Evolutionary conservation across 1,284 basidiomycete species (phyloP), one percentile per base, ranked within the genome.

Genomic region (Ceratobasidium papillatum): DNA sequence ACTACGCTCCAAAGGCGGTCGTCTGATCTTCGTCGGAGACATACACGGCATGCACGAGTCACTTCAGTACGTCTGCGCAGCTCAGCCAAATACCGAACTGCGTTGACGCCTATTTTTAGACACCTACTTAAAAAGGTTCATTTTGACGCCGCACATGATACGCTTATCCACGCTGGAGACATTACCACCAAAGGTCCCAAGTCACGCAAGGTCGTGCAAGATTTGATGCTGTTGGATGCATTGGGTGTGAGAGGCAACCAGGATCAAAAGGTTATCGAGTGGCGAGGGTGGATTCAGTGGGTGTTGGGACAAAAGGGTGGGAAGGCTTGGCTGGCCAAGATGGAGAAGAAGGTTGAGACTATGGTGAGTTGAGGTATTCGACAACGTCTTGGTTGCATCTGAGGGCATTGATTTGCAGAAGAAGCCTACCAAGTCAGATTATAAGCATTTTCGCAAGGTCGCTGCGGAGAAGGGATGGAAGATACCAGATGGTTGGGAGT

Each of bases 191-290:
- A 93, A 81, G 90, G 90, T 11, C 81, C 86, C 0, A 87, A 88
- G 22, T 92, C 93, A 0, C 82, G 91, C 72, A 84, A 87, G 19
- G 86, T 93, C 22, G 81, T 96, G 12, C 81, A 85, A 17, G 93
- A 88, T 81, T 86, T 95, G 85, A 82, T 89, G 1, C 79, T 82
- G 11, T 81, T 90, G 79, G 86, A 89, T 73, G 54, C 69, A 83
- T 91, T 59, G 52, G 94, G 93, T 19, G 93, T 96, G 3, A 88
- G 95, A 51, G 95, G 95, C 0, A 98, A 98, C 80, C 94, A 97
- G 79, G 95, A 98, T 83, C 94, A 97, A 79, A 87, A 87, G 77
- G 88, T 95, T 62, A 86, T 96, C 49, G 91, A 95, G 82, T 96
- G 95, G 94, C 86, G 90, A 45, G 84, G 86, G 1, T 98, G 94